phyloP scores from a whole-genome alignment of 495 filamentous ascomycete species.

The Penicillium soppii region DNA sequence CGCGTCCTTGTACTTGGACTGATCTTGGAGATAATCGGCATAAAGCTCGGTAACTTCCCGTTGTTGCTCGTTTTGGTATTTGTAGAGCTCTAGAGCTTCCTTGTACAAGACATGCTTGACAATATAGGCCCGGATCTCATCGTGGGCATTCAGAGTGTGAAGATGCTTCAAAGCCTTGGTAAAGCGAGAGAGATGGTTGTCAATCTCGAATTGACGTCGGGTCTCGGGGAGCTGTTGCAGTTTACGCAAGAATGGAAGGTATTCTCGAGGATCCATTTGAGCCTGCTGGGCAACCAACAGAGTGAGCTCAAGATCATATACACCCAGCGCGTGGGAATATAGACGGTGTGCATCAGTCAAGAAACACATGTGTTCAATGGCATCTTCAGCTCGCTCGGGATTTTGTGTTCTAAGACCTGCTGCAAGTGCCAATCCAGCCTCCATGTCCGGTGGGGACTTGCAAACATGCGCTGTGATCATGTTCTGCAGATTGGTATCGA shows the following conservation, averaged over 20 bases:
- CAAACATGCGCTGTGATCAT: slow-evolving; percentile 92
- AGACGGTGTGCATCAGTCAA: slow-evolving; percentile 87
- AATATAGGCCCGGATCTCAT: slow-evolving; percentile 73
- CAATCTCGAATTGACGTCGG: slow-evolving; percentile 77
- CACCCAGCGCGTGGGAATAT: slow-evolving; percentile 86
- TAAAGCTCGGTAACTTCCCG: slow-evolving; percentile 68
- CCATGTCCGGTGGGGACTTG: slow-evolving; percentile 86
- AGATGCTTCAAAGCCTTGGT: slow-evolving; percentile 78
- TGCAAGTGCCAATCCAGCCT: slow-evolving; percentile 78
- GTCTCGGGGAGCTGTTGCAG: slow-evolving; percentile 69
- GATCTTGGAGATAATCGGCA: slow-evolving; percentile 70
- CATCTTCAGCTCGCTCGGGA: slow-evolving; percentile 70
- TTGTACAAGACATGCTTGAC: slow-evolving; percentile 77
- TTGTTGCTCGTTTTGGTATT: slow-evolving; percentile 66
- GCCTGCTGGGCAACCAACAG: slow-evolving; percentile 92
- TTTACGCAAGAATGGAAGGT: slow-evolving; percentile 87
- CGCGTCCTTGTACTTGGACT: slow-evolving; percentile 78
- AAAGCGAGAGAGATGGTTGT: slow-evolving; percentile 76
- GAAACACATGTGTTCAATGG: slow-evolving; percentile 96
- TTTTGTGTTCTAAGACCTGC: slow-evolving; percentile 66
- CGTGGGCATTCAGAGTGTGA: slow-evolving; percentile 62
- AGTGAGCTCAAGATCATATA: slow-evolving; percentile 89
- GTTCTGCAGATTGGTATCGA: slow-evolving; percentile 78
- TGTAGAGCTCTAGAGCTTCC: slow-evolving; percentile 76
- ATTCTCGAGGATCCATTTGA: slow-evolving; percentile 93